Evolutionary conservation across 2,329 filamentous ascomycete genomes (phyloP).

Genomic region (Septoria linicola): DNA sequence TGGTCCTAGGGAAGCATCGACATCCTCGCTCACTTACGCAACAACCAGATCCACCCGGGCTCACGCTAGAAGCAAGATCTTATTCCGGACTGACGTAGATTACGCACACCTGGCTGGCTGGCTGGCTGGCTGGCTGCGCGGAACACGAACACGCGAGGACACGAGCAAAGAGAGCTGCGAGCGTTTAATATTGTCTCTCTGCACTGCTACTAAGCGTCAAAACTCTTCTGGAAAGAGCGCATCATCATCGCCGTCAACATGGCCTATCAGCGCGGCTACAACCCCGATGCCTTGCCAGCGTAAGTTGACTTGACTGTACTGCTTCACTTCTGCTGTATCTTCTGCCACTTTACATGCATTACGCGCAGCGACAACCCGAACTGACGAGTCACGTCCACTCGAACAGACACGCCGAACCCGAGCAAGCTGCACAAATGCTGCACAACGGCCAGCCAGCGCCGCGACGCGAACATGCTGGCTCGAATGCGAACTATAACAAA

Average conservation of each 20-base stretch:
- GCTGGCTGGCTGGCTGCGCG: too few relatives aligned
- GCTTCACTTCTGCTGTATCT: slow-evolving; percentile 8
- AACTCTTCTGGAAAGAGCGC: slow-evolving; percentile 12
- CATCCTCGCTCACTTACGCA: too few relatives aligned
- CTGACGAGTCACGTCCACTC: slow-evolving; percentile 27
- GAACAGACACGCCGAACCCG: slow-evolving; percentile 70
- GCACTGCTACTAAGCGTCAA: too few relatives aligned
- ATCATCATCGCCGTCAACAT: slow-evolving; percentile 51
- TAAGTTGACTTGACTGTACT: slow-evolving; percentile 49
- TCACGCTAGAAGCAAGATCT: too few relatives aligned
- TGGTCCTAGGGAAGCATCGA: too few relatives aligned
- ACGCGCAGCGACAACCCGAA: background rate
- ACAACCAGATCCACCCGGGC: too few relatives aligned
- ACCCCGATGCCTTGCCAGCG: slow-evolving; percentile 92
- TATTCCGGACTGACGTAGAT: too few relatives aligned
- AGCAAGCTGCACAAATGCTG: slow-evolving; percentile 51
- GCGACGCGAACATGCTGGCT: slow-evolving; percentile 34
- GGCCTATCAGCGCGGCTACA: slow-evolving; percentile 92
- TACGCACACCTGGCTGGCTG: too few relatives aligned
- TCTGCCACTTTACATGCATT: too few relatives aligned
- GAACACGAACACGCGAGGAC: too few relatives aligned
- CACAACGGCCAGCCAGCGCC: slow-evolving; percentile 23
- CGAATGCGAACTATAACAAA: slow-evolving; percentile 46
- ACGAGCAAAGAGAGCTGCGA: too few relatives aligned
- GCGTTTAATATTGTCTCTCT: too few relatives aligned